Percentiles rank a stretch among this genome's conserved stretches.
These are phyloP conservation scores for Zhuliangozyma blackwelliae DNA, from an alignment of 1,139 yeast genomes.

Conservation along the genomic window DNA sequence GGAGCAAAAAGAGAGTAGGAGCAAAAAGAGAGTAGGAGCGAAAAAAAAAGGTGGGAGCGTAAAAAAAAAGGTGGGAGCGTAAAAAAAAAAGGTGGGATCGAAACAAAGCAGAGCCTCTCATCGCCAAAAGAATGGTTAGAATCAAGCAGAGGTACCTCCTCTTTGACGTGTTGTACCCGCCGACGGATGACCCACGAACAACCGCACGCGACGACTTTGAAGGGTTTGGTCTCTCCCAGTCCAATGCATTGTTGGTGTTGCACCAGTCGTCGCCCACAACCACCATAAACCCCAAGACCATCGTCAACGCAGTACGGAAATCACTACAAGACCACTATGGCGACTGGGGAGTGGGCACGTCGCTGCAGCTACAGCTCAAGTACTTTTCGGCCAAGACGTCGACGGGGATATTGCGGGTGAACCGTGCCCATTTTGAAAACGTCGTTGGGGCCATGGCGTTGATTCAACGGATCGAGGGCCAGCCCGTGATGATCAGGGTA, in stretches of 20 bases:
- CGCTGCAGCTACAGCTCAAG: constrained; percentile 59
- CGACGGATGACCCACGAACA: constrained; percentile 11
- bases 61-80: neutral
- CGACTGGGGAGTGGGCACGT: constrained; percentile 70
- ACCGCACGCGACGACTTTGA: constrained; percentile 15
- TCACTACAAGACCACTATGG: constrained; percentile 65
- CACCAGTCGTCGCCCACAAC: constrained; percentile 47
- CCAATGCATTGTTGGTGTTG: constrained; percentile 38
- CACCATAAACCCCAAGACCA: constrained; percentile 37
- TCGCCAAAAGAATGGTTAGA: constrained; percentile 65
- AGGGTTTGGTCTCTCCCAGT: constrained; percentile 22
- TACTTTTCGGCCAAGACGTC: constrained; percentile 81
- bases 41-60: neutral
- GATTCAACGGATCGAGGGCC: constrained; percentile 52
- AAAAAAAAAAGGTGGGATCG: too few relatives aligned
- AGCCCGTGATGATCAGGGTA: constrained; percentile 55
- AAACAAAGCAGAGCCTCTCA: too few relatives aligned
- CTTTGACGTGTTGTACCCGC: constrained; percentile 74
- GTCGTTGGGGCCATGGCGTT: constrained; percentile 70
- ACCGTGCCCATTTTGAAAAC: constrained; percentile 58
- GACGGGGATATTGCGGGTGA: constrained; percentile 79
- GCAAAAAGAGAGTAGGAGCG: too few relatives aligned
- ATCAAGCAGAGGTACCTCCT: constrained; percentile 79
- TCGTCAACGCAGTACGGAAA: constrained; percentile 52
- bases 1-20: too few relatives aligned